These are phyloP conservation scores for Carex kokanica DNA, from an alignment of 176 grass and related monocot genomes.

Conservation along the genomic window DNA sequence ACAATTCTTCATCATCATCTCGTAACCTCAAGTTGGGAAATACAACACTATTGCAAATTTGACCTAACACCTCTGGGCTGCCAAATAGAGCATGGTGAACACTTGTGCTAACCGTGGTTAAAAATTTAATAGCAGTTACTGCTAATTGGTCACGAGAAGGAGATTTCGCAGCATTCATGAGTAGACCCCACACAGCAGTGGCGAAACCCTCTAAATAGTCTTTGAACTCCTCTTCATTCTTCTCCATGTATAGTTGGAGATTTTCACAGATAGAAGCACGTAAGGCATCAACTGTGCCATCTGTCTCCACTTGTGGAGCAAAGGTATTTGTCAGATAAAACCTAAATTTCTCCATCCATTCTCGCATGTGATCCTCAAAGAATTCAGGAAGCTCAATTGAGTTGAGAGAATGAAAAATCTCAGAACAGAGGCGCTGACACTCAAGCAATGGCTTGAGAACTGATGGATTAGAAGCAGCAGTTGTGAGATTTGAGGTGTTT, in stretches of 20 bases:
- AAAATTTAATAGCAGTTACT: slow-evolving; percentile 83
- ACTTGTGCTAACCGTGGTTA: slow-evolving; percentile 86
- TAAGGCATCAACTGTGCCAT: slow-evolving; percentile 64
- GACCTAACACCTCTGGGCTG: slow-evolving; percentile 58
- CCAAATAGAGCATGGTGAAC: slow-evolving; percentile 84
- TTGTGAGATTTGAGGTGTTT: slow-evolving; percentile 55
- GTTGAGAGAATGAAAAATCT: slow-evolving; percentile 96
- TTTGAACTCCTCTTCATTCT: slow-evolving; percentile 93
- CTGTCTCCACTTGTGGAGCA: slow-evolving; percentile 46
- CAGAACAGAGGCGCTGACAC: slow-evolving; percentile 74
- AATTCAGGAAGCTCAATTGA: slow-evolving; percentile 92
- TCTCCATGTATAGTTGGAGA: slow-evolving; percentile 95
- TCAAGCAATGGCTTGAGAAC: slow-evolving; percentile 64
- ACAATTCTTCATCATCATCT: slow-evolving; percentile 94
- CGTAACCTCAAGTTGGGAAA: slow-evolving; percentile 86
- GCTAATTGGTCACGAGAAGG: slow-evolving; percentile 61
- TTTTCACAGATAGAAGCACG: slow-evolving; percentile 80
- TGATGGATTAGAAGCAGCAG: slow-evolving; percentile 32
- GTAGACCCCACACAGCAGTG: slow-evolving; percentile 77
- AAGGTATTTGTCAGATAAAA: slow-evolving; percentile 74
- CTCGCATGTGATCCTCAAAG: slow-evolving; percentile 93
- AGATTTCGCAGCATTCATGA: slow-evolving; percentile 45
- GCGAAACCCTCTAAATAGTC: slow-evolving; percentile 72
- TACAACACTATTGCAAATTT: slow-evolving; percentile 84
- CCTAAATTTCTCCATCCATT: slow-evolving; percentile 94